Evolutionary conservation across 805 yeast species (phyloP), one percentile per base, ranked within the genome.

Genomic region (Candida silvicultrix): DNA sequence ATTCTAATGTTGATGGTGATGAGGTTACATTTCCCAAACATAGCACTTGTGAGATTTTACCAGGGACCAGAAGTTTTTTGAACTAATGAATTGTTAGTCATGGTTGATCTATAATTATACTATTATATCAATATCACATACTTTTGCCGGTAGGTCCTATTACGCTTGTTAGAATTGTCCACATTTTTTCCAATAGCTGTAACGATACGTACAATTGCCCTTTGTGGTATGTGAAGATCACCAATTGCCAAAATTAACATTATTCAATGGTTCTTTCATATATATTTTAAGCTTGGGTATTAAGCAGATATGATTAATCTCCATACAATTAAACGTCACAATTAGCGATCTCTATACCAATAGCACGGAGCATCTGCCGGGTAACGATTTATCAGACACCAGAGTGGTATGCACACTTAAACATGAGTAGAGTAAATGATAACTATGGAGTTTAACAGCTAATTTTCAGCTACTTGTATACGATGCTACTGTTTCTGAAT

Each of bases 191-290:
- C 18, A 16, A 29, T 16, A 6, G 18, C 19, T 28, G n/a, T n/a
- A 23, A 7, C 21, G 7, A 18, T 20, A 66, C 80, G 52, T 61
- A 72, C 90, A 23, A 78, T 71, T 10, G 92, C 86, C 53, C 97
- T 71, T 46, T 88, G 89, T 1, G 99, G 99, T 29, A 92, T 85
- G 63, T 83, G 89, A 2, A 92, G 73, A 61, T 92, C 98, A 10
- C 97, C 96, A 51, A 92, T 79, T 2, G 95, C 95, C 38, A 92
- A 69, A 21, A 84, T 69, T 40, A 85, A 71, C 94, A 85, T 85
- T 18, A 3, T 34, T 3, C 9, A n/a, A 18, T 18, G 5, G 4
- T 15, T 10, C 10, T 32, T 32, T 32, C 5, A 32, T 32, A n/a
- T n/a, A n/a, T n/a, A n/a, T n/a, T n/a, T n/a, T n/a, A n/a, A n/a